These are phyloP conservation scores for Sungouiella thailandica DNA, from an alignment of 805 yeast genomes.

Conservation along the genomic window DNA sequence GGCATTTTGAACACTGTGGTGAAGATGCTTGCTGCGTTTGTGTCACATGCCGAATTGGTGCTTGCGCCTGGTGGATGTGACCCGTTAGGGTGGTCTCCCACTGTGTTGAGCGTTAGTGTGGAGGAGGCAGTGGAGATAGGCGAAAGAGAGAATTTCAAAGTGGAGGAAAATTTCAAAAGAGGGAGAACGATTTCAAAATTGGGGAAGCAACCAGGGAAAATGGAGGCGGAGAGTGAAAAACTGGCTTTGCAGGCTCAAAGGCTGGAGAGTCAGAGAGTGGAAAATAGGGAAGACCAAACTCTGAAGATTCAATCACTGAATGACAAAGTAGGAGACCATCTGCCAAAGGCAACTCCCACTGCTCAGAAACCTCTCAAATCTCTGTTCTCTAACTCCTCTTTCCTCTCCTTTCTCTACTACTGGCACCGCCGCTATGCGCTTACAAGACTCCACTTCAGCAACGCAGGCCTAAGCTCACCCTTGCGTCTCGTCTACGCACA, in stretches of 20 bases:
- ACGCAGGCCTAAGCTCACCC: slow-evolving; percentile 9
- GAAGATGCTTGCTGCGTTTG: slow-evolving; percentile 36
- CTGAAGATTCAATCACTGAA: too few relatives aligned
- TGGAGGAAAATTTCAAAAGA: too few relatives aligned
- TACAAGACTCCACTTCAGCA: slow-evolving; percentile 46
- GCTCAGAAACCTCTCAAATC: slow-evolving; percentile 14
- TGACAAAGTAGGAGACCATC: too few relatives aligned
- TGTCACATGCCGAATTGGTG: slow-evolving; percentile 25
- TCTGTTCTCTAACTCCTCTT: too few relatives aligned
- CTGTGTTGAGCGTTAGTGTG: slow-evolving; percentile 6
- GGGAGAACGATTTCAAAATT: neutral
- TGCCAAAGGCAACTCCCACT: too few relatives aligned
- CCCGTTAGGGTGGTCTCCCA: slow-evolving; percentile 9
- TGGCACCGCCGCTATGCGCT: slow-evolving; percentile 17
- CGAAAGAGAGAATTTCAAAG: slow-evolving; percentile 5
- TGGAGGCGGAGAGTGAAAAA: too few relatives aligned
- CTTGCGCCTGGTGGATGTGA: slow-evolving; percentile 14
- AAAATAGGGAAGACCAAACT: too few relatives aligned
- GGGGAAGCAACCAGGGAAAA: neutral
- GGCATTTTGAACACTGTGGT: slow-evolving; percentile 25
- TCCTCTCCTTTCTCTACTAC: slow-evolving; percentile 19
- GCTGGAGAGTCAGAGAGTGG: too few relatives aligned
- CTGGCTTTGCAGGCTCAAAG: too few relatives aligned
- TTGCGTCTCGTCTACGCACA: slow-evolving; percentile 42
- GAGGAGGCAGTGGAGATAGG: slow-evolving; percentile 1